A percentile compares a stretch with the other conserved stretches of the same genome.
Evolutionary conservation across 768 basidiomycete species (phyloP).

Genomic region (Amanita subjunquillea): DNA sequence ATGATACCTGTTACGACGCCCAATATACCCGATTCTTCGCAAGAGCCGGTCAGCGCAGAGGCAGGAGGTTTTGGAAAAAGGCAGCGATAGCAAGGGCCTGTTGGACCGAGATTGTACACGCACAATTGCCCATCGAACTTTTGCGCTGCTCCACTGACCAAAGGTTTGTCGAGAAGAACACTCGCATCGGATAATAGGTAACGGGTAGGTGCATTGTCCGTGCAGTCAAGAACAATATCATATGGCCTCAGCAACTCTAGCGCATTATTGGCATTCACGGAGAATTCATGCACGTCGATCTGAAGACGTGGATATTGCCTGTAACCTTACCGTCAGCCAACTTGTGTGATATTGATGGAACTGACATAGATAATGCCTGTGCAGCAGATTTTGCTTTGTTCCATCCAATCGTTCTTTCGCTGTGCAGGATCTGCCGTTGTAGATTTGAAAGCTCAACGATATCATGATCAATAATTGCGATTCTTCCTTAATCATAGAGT

Average conservation of each 20-base stretch:
- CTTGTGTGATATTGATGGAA: background rate
- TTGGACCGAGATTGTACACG: conserved; percentile 55
- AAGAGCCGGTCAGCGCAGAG: conserved; percentile 54
- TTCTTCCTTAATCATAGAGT: conserved; percentile 43
- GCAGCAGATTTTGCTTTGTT: conserved; percentile 80
- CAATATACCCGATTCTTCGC: conserved; percentile 83
- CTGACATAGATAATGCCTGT: conserved; percentile 52
- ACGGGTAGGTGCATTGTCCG: conserved; percentile 86
- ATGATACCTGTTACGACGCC: conserved; percentile 87
- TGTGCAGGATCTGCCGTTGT: conserved; percentile 89
- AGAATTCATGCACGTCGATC: conserved; percentile 42
- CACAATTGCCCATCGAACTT: conserved; percentile 75
- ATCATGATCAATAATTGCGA: conserved; percentile 88
- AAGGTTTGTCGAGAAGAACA: conserved; percentile 64
- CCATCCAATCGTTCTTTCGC: conserved; percentile 61
- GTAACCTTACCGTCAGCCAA: background rate
- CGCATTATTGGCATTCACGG: conserved; percentile 57
- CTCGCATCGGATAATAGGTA: conserved; percentile 88
- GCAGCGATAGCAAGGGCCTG: conserved; percentile 90
- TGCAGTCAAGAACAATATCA: conserved; percentile 85
- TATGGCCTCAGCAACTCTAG: conserved; percentile 48
- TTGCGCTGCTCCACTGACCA: conserved; percentile 91
- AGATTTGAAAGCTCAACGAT: conserved; percentile 82
- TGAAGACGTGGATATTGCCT: conserved; percentile 71
- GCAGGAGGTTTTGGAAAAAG: conserved; percentile 78